Conservation (phyloP, 345 rosid species). For the Erodium maritimum region DNA sequence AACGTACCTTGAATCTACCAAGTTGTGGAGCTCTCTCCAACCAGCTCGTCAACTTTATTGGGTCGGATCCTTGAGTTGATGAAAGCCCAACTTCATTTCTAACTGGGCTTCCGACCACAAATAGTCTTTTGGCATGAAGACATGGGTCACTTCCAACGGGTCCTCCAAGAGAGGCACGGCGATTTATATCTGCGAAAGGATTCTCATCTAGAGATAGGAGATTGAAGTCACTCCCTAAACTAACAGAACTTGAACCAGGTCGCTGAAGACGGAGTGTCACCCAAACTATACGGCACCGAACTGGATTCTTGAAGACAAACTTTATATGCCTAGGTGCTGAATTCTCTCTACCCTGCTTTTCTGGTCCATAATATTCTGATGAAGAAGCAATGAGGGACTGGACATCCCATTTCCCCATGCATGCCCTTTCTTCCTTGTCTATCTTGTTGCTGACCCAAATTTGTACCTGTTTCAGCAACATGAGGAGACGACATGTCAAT, state of each 20-base stretch:
- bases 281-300: conserved; percentile 89
- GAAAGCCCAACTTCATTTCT: conserved; percentile 24
- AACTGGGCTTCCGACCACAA: conserved; percentile 57
- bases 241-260: conserved; percentile 78
- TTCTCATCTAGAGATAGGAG: conserved; percentile 77
- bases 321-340: conserved; percentile 71
- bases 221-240: conserved; percentile 52
- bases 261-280: conserved; percentile 58
- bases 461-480: conserved; percentile 50
- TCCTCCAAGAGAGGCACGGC: conserved; percentile 85
- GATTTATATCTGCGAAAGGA: conserved; percentile 61
- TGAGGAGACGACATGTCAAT: conserved; percentile 4
- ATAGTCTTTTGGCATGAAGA: conserved; percentile 75
- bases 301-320: conserved; percentile 59
- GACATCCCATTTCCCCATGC: conserved; percentile 91
- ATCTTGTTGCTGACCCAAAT: conserved; percentile 89
- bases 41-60: conserved; percentile 45
- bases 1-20: conserved; percentile 85
- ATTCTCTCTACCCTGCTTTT: conserved; percentile 31
- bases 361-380: conserved; percentile 67
- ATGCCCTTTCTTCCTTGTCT: conserved; percentile 67
- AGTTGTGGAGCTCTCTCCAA: conserved; percentile 72
- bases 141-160: conserved; percentile 52
- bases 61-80: conserved; percentile 38
- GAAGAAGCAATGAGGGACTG: conserved; percentile 58